phyloP scores from a whole-genome alignment of 345 rosid species.

The Eucalyptus regnans region DNA sequence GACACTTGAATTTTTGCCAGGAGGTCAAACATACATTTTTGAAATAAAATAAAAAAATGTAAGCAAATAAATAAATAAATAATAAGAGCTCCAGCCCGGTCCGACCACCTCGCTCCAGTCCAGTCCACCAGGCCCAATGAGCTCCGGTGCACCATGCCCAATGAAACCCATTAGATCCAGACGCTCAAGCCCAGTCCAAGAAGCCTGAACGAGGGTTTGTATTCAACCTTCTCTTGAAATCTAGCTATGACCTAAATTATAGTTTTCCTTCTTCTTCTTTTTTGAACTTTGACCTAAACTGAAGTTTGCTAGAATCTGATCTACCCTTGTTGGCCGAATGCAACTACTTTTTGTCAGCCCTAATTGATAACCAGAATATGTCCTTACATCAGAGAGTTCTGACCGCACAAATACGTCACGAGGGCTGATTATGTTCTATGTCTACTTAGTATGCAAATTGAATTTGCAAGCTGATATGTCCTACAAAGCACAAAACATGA shows the following conservation, averaged over 20 bases:
- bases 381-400: background rate
- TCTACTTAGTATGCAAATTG: background rate
- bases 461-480: background rate
- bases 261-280: too few relatives aligned
- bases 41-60: rapidly evolving
- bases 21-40: background rate
- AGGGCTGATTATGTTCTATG: background rate
- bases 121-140: background rate
- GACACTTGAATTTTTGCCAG: background rate
- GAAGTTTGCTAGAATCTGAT: background rate
- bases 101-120: background rate
- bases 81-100: background rate
- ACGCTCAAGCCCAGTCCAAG: background rate
- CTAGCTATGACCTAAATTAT: background rate
- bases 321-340: background rate
- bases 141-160: background rate
- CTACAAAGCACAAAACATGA: background rate
- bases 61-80: background rate
- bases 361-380: background rate
- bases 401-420: background rate
- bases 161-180: background rate
- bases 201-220: background rate
- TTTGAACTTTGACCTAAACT: too few relatives aligned
- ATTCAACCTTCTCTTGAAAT: background rate
- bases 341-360: background rate